Evolutionary conservation across 352 stramenopile species (phyloP), one percentile per base, ranked within the genome.

Genomic region (Hyaloperonospora brassicae): DNA sequence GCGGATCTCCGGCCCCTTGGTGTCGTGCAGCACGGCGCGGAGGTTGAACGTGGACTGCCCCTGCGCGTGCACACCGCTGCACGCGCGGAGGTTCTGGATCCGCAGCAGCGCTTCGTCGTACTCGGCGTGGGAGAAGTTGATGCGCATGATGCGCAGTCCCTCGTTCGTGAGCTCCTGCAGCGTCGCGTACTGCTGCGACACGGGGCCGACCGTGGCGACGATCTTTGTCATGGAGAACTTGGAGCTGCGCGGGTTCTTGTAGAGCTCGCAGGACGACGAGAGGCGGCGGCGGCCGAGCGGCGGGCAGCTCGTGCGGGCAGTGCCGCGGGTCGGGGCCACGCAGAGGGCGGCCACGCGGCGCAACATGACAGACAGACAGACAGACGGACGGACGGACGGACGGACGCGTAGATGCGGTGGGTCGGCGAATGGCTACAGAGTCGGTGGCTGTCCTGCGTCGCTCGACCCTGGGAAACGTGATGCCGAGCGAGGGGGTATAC

Each of bases 61-160:
- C 52, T 72, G 71, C 30, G 73, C 81, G 60, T 96, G 82, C 23
- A 95, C 84, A 22, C 93, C 78, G 7, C 81, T 73, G 52, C 79
- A 88, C n/a, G 86, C 71, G 35, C 71, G 83, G 39, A 82, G 65
- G 63, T 89, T 94, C 54, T 66, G 72, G 68, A 92, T 86, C 42
- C 84, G 84, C 57, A 77, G 59, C 38, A 82, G 59, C 38, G 84
- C 81, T 59, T 93, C 84, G 64, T 94, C 81, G 54, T 87, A 82
- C 57, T 94, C 89, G 41, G 88, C 89, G 64, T 98, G 93, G n/a
- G 87, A 97, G 59, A 98, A 98, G 78, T 98, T 98, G 50, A 98
- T 86, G 62, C 93, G 82, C 66, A 95, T 94, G 55, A 97, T 93
- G 61, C 88, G 79, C 64, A 98, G 74, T 0, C 93, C 93, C 47